phyloP scores from a whole-genome alignment of 345 rosid genomes.

The Kandelia obovata region DNA sequence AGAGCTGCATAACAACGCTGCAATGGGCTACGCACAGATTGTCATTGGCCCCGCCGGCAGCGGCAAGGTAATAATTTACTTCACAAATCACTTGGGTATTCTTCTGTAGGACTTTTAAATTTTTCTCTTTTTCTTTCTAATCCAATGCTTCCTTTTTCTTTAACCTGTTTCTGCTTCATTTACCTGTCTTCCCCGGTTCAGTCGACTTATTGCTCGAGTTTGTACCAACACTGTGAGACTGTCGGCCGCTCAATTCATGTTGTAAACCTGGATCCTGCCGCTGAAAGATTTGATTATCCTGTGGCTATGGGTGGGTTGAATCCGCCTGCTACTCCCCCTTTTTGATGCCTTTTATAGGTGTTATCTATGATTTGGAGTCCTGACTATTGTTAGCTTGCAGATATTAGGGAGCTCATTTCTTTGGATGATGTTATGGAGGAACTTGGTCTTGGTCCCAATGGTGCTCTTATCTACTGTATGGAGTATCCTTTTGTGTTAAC shows the following conservation, averaged over 20 bases:
- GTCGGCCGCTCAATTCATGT: constrained; percentile 57
- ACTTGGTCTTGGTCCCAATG: constrained; percentile 83
- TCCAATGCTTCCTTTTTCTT: not conserved
- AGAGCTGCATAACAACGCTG: not conserved
- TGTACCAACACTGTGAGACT: constrained; percentile 66
- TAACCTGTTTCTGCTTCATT: constrained; percentile 1
- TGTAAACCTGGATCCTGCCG: constrained; percentile 92
- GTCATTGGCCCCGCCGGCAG: constrained; percentile 87
- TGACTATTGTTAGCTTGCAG: constrained; percentile 32
- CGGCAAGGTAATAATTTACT: constrained; percentile 55
- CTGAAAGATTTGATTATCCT: constrained; percentile 83
- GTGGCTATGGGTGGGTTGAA: constrained; percentile 68
- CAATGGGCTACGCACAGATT: constrained; percentile 84
- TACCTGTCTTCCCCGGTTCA: constrained; percentile 17
- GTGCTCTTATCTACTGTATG: constrained; percentile 89
- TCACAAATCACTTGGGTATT: not conserved
- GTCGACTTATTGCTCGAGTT: constrained; percentile 89
- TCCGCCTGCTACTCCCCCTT: not conserved
- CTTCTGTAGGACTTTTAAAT: not conserved
- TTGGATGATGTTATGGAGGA: constrained; percentile 97
- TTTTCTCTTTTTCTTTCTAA: not conserved
- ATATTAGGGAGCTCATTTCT: constrained; percentile 81
- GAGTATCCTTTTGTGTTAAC: constrained; percentile 67
- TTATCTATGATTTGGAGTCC: not conserved
- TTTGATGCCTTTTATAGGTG: not conserved